A percentile compares a stretch with the other conserved stretches of the same genome.
Conservation (phyloP, 495 filamentous ascomycete species). For the Aspergillus sparsus region DNA sequence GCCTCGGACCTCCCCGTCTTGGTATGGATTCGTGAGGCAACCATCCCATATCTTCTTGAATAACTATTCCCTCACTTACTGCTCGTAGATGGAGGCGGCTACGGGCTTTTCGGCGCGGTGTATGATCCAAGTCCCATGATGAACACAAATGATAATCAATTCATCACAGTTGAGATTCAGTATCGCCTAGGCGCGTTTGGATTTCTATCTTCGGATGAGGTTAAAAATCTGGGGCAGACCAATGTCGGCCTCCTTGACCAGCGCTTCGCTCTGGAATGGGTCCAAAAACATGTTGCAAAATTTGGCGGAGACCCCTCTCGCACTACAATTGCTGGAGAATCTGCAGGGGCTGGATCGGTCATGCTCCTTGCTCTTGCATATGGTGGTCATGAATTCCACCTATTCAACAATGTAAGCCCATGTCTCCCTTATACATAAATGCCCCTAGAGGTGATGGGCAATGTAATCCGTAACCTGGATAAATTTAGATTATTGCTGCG, state of each 20-base stretch:
- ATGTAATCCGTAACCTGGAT: background rate
- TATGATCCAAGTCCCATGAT: slow-evolving; percentile 17
- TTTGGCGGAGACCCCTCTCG: slow-evolving; percentile 46
- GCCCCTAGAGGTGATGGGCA: too few species aligned
- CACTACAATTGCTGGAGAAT: slow-evolving; percentile 42
- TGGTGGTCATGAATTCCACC: slow-evolving; percentile 34
- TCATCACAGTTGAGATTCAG: slow-evolving; percentile 69
- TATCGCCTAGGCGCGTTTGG: slow-evolving; percentile 70
- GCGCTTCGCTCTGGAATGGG: slow-evolving; percentile 61
- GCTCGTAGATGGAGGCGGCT: slow-evolving; percentile 58
- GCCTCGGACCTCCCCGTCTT: slow-evolving; percentile 58
- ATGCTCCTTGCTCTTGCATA: slow-evolving; percentile 56
- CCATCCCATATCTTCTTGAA: background rate
- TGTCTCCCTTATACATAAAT: background rate
- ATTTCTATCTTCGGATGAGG: slow-evolving; percentile 61
- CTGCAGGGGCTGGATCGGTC: slow-evolving; percentile 48
- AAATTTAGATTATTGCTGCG: slow-evolving; percentile 46
- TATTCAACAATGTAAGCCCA: slow-evolving; percentile 28
- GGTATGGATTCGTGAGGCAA: slow-evolving; percentile 55
- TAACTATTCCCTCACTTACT: too few species aligned
- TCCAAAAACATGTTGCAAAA: slow-evolving; percentile 52
- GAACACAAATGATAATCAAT: slow-evolving; percentile 48
- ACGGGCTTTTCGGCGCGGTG: slow-evolving; percentile 35
- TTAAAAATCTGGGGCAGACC: slow-evolving; percentile 51
- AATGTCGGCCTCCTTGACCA: slow-evolving; percentile 65